Conservation (phyloP, 768 basidiomycete species). For the Favolaschia claudopus region DNA sequence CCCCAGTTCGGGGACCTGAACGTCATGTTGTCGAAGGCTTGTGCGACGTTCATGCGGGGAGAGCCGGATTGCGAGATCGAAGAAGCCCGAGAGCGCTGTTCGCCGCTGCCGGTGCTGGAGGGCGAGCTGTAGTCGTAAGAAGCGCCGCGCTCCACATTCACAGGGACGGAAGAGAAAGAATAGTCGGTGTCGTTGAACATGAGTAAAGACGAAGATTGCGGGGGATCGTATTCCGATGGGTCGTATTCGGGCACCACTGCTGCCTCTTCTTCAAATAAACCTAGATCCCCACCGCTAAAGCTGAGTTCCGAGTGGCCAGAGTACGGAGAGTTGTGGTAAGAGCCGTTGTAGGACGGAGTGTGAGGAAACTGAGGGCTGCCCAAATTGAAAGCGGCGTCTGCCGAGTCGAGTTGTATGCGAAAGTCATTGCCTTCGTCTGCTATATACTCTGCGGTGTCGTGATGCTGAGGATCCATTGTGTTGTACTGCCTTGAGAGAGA, state of each 20-base stretch:
- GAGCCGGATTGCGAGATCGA: slow-evolving; percentile 71
- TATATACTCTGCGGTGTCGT: no score
- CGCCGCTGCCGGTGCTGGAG: slow-evolving; percentile 57
- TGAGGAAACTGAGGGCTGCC: slow-evolving; percentile 45
- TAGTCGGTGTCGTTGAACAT: slow-evolving; percentile 65
- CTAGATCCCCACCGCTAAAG: slow-evolving; percentile 56
- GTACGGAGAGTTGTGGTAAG: slow-evolving; percentile 76
- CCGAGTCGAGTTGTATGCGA: no score
- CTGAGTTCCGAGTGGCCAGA: slow-evolving; percentile 74
- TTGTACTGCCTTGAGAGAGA: no score
- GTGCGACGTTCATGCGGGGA: slow-evolving; percentile 64
- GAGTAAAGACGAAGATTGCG: slow-evolving; percentile 58
- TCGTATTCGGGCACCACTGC: slow-evolving; percentile 63
- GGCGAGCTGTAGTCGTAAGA: slow-evolving; percentile 73
- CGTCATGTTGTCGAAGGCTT: slow-evolving; percentile 66
- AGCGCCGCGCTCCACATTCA: slow-evolving; percentile 45
- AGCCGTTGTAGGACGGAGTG: slow-evolving; percentile 67
- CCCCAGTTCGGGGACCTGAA: slow-evolving; percentile 73
- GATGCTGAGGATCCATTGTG: no score
- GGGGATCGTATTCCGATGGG: slow-evolving; percentile 75
- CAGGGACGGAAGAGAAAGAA: slow-evolving; percentile 44
- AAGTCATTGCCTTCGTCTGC: no score
- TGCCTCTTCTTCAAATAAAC: slow-evolving; percentile 57
- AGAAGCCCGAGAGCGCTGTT: slow-evolving; percentile 66
- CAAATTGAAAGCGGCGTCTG: no score